Conservation (phyloP, 257 asterid genomes). For the Linaria vulgaris region DNA sequence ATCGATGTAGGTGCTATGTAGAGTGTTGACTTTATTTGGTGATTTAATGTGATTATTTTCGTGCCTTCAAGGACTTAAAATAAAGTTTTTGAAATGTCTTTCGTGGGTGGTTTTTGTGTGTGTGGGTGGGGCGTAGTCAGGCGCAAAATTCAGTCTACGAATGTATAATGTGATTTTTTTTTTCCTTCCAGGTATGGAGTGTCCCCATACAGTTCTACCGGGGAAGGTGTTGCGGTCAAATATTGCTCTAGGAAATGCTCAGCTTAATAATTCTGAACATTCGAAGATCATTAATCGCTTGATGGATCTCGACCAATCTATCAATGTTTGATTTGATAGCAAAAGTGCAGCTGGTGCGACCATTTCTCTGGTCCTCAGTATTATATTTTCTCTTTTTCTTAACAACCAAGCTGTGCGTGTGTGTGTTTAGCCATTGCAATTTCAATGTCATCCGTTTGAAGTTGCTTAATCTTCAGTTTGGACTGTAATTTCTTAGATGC, state of each 20-base stretch:
- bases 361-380: conserved; percentile 25
- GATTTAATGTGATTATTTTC: too few species aligned
- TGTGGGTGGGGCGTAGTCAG: too few species aligned
- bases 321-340: conserved; percentile 73
- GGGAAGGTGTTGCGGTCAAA: conserved; percentile 81
- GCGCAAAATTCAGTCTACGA: too few species aligned
- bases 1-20: conserved; percentile 6
- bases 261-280: conserved; percentile 47
- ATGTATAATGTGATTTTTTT: conserved; percentile 4
- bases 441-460: too few species aligned
- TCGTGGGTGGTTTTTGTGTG: background rate
- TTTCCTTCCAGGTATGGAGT: conserved; percentile 96
- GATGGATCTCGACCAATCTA: conserved; percentile 92
- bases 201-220: conserved; percentile 74
- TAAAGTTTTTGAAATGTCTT: background rate
- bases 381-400: conserved; percentile 26
- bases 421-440: background rate
- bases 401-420: background rate
- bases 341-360: conserved; percentile 70
- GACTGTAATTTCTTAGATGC: background rate
- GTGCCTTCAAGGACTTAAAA: background rate
- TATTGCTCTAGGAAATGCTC: conserved; percentile 74
- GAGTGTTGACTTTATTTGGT: background rate
- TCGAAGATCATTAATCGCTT: conserved; percentile 60
- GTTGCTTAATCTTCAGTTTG: too few species aligned